Conservation (phyloP, 768 basidiomycete species). For the Agrocybe pediades region DNA sequence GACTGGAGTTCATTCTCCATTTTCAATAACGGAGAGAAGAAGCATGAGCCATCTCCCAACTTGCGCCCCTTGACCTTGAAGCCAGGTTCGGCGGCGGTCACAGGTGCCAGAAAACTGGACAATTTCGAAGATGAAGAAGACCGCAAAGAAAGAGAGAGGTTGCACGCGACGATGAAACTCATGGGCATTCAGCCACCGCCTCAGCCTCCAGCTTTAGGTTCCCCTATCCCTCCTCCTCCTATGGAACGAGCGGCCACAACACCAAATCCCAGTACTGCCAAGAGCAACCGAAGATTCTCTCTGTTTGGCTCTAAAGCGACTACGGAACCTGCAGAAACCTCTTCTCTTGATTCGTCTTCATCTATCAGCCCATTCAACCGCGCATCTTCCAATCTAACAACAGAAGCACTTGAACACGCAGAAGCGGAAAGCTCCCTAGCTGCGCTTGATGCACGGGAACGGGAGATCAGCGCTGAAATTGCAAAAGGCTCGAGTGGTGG, state of each 20-base stretch:
- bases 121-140: slow-evolving; percentile 94
- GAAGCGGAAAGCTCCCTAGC: slow-evolving; percentile 78
- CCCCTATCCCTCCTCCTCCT: slow-evolving; percentile 29
- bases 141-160: slow-evolving; percentile 78
- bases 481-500: slow-evolving; percentile 73
- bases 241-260: slow-evolving; percentile 29
- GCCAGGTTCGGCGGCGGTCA: slow-evolving; percentile 57
- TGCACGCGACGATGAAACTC: slow-evolving; percentile 90
- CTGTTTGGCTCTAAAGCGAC: slow-evolving; percentile 61
- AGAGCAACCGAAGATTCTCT: slow-evolving; percentile 58
- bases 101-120: slow-evolving; percentile 77
- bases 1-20: slow-evolving; percentile 83
- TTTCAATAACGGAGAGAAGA: slow-evolving; percentile 69
- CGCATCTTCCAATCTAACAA: slow-evolving; percentile 53
- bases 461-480: slow-evolving; percentile 69
- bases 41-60: slow-evolving; percentile 47
- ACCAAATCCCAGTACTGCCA: slow-evolving; percentile 27
- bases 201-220: slow-evolving; percentile 35
- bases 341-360: slow-evolving; percentile 48
- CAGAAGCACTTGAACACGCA: slow-evolving; percentile 76
- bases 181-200: slow-evolving; percentile 85
- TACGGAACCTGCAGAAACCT: slow-evolving; percentile 43
- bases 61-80: slow-evolving; percentile 76
- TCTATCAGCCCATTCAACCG: slow-evolving; percentile 33
- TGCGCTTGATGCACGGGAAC: slow-evolving; percentile 80